phyloP scores from a whole-genome alignment of 352 stramenopile species.

The Phytopythium helicoides region DNA sequence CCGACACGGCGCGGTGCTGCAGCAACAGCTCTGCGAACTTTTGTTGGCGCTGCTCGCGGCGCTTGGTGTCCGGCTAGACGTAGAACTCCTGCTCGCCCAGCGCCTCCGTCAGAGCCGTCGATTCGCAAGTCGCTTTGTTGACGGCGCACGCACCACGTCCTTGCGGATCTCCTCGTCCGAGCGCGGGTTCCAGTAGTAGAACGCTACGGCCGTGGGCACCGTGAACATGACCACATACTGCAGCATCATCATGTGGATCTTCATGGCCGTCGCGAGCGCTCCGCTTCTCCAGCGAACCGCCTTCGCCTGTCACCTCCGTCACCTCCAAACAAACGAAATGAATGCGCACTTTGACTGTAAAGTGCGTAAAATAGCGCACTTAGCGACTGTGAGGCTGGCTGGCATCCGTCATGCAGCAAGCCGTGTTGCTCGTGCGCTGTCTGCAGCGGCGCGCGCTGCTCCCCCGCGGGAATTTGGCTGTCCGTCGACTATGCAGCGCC shows the following conservation, averaged over 20 bases:
- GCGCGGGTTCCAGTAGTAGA: conserved; percentile 70
- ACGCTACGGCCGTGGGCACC: conserved; percentile 60
- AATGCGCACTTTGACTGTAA: conserved; percentile 3
- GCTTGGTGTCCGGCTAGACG: conserved; percentile 58
- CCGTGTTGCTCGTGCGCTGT: conserved; percentile 6
- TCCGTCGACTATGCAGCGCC: conserved; percentile 16
- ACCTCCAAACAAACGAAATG: background rate
- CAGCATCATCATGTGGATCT: conserved; percentile 81
- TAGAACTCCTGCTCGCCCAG: conserved; percentile 46
- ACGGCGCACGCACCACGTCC: conserved; percentile 56
- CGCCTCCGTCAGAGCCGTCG: background rate
- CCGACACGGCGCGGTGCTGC: conserved; percentile 41
- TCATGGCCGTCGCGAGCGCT: conserved; percentile 34
- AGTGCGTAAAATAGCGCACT: conserved; percentile 7
- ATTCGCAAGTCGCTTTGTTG: conserved; percentile 7
- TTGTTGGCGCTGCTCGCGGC: conserved; percentile 58
- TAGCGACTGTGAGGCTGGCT: background rate
- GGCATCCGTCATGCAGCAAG: no score
- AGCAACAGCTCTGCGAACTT: conserved; percentile 80
- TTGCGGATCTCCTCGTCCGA: conserved; percentile 74
- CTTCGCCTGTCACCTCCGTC: background rate
- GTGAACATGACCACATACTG: conserved; percentile 77
- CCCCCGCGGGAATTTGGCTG: background rate
- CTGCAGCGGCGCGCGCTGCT: conserved; percentile 14
- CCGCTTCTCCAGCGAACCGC: background rate